Base-by-base conservation (phyloP, 495 filamentous ascomycete species). In the Aspergillus haitiensis region DNA sequence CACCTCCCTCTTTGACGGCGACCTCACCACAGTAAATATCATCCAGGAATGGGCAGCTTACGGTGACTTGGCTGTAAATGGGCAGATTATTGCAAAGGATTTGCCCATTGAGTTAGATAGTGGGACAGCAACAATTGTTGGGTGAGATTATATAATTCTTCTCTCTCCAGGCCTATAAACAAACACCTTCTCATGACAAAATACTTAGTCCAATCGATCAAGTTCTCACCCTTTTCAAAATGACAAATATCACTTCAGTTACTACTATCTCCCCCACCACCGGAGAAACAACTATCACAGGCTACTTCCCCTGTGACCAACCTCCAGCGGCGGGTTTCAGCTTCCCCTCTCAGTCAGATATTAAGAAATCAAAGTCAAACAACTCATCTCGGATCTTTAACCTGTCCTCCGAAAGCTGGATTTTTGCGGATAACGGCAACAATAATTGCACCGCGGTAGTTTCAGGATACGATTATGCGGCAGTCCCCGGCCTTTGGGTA, bases 391-490 rank as follows among this genome's bases (percentile, higher is more conserved):
- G 21, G 3, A 34, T 57, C 35, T 62, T 62, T 39, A 57, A 62
- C 31, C 39, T 62, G 34, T 34, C 32, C 5, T 34, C 11, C 9
- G 47, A 52, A 7, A 21, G 56, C 33, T 62, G 59, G 59, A 47
- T 53, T 47, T 35, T 39, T 3, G 39, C 46, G 5, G 47, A 62
- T 33, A 62, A 62, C 34, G 59, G 59, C 42, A 50, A 62, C 37
- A 62, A 62, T 42, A 62, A 62, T 21, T 62, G 59, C 33, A 57
- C 59, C 10, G 59, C 59, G 7, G 15, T 57, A 10, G n/a, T 62
- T 3, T 62, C 53, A 8, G 59, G 59, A 6, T 52, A 42, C 10
- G 51, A 9, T 9, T 53, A 15, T 6, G n/a, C 50, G 1, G 16
- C 42, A 5, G 32, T 42, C 8, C 44, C 46, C 13, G 50, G 33